Evolutionary conservation across 345 rosid species (phyloP), one percentile per base, ranked within the genome.

Genomic region (Angophora floribunda): DNA sequence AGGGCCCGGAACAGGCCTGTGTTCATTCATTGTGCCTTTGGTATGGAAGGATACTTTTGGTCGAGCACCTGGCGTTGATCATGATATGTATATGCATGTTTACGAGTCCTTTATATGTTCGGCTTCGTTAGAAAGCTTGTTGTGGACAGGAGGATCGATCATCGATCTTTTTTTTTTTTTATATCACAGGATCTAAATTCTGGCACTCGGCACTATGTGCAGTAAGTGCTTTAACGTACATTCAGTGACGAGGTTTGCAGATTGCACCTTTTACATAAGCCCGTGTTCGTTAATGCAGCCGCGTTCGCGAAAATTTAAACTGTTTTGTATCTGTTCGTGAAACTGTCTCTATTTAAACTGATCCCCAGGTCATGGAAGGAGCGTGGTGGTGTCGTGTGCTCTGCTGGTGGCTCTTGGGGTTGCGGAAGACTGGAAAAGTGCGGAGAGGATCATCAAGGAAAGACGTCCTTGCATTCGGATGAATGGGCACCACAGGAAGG

Each of bases 11-110:
- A 93, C 86, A 89, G 70, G 90, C 95, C 94, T 4, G 91, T 94
- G 61, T 94, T 93, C 87, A 61, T 95, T 89, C 98, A 95, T 85
- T 95, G 98, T 84, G 98, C 95, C 6, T 94, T 94, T 91, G 98
- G 98, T 96, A 93, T 89, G 92, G 47, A 19, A 88, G 12, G n/a
- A 21, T 52, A 36, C 36, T 79, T 44, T 55, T 32, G 44, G 44
- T 87, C 11, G 26, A 2, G 13, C 52, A 84, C 17, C 78, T 82
- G 78, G 16, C n/a, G 44, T 13, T 16, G 52, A 51, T 44, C 59
- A 85, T 85, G 86, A 61, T 26, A 26, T 61, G 2, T 61, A 26
- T 26, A 6, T 36, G 41, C 67, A 0, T 28, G 67, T 61, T 61
- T 61, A 61, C 30, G 67, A 61, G 67, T 12, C 30, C 28, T 36